These are phyloP conservation scores for Verticillium klebahnii DNA, from an alignment of 2,329 filamentous ascomycete genomes.

Conservation along the genomic window DNA sequence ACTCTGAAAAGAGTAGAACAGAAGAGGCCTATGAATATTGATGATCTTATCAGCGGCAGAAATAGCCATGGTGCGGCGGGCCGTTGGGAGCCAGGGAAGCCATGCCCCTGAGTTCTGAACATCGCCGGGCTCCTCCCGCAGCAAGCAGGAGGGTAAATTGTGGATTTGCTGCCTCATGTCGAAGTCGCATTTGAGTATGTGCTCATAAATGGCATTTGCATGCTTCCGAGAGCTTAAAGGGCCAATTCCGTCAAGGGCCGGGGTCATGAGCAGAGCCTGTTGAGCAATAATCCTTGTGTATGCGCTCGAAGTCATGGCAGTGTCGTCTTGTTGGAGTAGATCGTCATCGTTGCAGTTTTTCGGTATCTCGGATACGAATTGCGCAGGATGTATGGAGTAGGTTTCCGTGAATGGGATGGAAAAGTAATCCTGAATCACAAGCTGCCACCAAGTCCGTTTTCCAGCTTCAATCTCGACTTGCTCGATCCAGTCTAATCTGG, in stretches of 20 bases:
- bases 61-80: slow-evolving; percentile 29
- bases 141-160: slow-evolving; percentile 23
- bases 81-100: slow-evolving; percentile 24
- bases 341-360: slow-evolving; percentile 26
- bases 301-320: slow-evolving; percentile 14
- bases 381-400: slow-evolving; percentile 23
- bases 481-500: slow-evolving; percentile 10
- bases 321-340: slow-evolving; percentile 7
- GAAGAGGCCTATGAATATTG: slow-evolving; percentile 31
- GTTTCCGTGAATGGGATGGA: slow-evolving; percentile 29
- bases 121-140: slow-evolving; percentile 17
- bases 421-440: slow-evolving; percentile 31
- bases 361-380: slow-evolving; percentile 25
- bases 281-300: slow-evolving; percentile 21
- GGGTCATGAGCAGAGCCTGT: slow-evolving; percentile 24
- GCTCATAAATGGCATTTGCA: slow-evolving; percentile 23
- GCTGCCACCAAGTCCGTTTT: slow-evolving; percentile 29
- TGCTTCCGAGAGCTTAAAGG: slow-evolving; percentile 19
- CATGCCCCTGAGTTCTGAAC: slow-evolving; percentile 3
- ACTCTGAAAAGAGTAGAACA: slow-evolving; percentile 24
- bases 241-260: slow-evolving; percentile 23
- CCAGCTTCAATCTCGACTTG: slow-evolving; percentile 24
- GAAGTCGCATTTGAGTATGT: slow-evolving; percentile 24
- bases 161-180: slow-evolving; percentile 19
- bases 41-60: slow-evolving; percentile 33